Conservation (phyloP, 305 asterid species). For the Stenogyne calaminthoides region DNA sequence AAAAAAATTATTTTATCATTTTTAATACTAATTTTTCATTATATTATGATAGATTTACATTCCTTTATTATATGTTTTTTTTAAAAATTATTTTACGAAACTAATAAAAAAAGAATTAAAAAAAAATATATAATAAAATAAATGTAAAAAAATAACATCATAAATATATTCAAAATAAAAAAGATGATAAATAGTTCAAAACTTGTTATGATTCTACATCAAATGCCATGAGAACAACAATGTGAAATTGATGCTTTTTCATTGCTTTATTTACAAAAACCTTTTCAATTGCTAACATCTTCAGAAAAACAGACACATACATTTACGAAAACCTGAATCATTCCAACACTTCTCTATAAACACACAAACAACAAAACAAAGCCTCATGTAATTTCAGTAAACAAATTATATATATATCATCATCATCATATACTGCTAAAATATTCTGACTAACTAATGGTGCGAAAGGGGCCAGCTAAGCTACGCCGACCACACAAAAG, state of each 20-base stretch:
- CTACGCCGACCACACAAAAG: conserved; percentile 72
- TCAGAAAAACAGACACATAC: background rate
- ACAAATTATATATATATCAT: conserved; percentile 5
- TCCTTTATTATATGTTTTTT: too few species aligned
- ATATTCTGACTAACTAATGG: conserved; percentile 39
- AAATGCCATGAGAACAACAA: background rate
- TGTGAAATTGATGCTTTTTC: background rate
- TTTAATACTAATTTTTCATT: too few species aligned
- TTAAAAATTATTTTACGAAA: too few species aligned
- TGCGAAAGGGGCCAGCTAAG: conserved; percentile 71
- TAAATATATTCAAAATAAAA: too few species aligned
- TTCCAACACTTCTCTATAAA: background rate
- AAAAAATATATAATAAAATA: too few species aligned
- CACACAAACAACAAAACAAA: conserved; percentile 19
- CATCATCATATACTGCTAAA: conserved; percentile 34
- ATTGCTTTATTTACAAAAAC: background rate
- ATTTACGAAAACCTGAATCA: background rate
- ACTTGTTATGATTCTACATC: background rate
- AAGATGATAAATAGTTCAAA: too few species aligned
- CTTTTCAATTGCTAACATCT: background rate
- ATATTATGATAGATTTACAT: too few species aligned
- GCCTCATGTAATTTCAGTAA: conserved; percentile 33
- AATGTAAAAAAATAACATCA: too few species aligned
- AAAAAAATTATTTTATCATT: too few species aligned
- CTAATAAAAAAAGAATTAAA: too few species aligned